Base-by-base conservation (phyloP, 2,329 filamentous ascomycete species). In the Talaromyces rugulosus region DNA sequence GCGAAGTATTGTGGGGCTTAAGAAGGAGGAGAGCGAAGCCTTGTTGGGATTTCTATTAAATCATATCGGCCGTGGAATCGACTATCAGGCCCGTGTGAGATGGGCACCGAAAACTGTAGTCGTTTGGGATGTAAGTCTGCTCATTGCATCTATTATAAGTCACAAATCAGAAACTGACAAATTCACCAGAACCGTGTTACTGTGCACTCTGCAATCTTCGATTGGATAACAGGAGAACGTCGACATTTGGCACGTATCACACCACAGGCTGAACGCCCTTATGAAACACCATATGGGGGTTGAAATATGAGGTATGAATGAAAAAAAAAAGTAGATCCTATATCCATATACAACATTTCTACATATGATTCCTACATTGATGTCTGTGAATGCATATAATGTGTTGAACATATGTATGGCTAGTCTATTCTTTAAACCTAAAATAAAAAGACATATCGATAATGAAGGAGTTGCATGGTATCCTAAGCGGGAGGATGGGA, bases 21-120 rank as follows among this genome's bases (percentile, higher is more conserved):
- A 80, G 63, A 73, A 78, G 59, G 72, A 77, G 40, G 78, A 80
- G 62, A 74, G 71, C 47, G 72, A 80, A 44, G 70, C 72, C 11
- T 63, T 81, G 27, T 67, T 80, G 8, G 71, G 76, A 27, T 77
- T 77, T 65, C 62, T 79, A 52, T 68, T 73, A 60, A 69, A 62
- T 16, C 58, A 60, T 47, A 60, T 60, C n/a, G 54, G 57, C 27
- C 57, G 57, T 16, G 59, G 63, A 27, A 59, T 53, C 23, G 60
- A 64, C 69, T 71, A 66, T 16, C 70, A 71, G 54, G 65, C 63
- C 16, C 67, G 69, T n/a, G 57, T 72, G 16, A 59, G 62, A 59
- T 72, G 68, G 69, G 67, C 64, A 5, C 67, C 69, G 1, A 66
- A 64, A 53, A 72, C 69, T 0, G 68, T 72, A n/a, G 66, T 63